Evolutionary conservation across 306 rosid species (phyloP), one percentile per base, ranked within the genome.

Genomic region (Malus sylvestris): DNA sequence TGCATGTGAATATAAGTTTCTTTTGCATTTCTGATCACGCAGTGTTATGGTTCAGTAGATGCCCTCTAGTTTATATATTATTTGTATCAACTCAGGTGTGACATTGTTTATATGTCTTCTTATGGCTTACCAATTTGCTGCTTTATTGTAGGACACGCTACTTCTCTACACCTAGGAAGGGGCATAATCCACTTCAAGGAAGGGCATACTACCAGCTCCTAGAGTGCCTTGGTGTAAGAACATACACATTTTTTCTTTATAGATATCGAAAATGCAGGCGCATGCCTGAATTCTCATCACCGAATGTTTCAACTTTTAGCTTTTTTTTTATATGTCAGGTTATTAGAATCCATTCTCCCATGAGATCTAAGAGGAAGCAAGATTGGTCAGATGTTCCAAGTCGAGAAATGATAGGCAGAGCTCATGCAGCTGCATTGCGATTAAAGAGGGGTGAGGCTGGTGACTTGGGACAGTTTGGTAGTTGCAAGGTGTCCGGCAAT

Each of bases 131-230:
- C 20, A 12, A 68, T 58, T 71, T 23, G 65, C 35, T 18, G 38
- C 29, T 73, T 73, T 62, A 62, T 85, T 82, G 52, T 32, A 95
- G 98, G 98, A 95, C 98, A 44, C 84, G 97, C 73, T 95, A 95
- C 85, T 95, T 95, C 88, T 92, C 97, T 72, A 70, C 84, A 58
- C 98, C 98, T 58, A 92, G 92, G 88, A 88, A 92, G 82, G 98
- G 98, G 75, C 98, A 95, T 81, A 95, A 95, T 81, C 98, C 98
- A 79, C 98, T 95, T 86, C 98, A 95, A 82, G 98, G 98, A 82
- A 92, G 98, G 83, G 98, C 98, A 40, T 95, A 92, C 83, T 95
- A 95, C 84, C 98, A 95, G 78, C 97, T 95, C 76, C 79, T 95
- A 61, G 98, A 95, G 84, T 95, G 98, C 87, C 98, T 95, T 78